Evolutionary conservation across 148 eudicot species (phyloP).

Genomic region (Heliamphora exappendiculata): DNA sequence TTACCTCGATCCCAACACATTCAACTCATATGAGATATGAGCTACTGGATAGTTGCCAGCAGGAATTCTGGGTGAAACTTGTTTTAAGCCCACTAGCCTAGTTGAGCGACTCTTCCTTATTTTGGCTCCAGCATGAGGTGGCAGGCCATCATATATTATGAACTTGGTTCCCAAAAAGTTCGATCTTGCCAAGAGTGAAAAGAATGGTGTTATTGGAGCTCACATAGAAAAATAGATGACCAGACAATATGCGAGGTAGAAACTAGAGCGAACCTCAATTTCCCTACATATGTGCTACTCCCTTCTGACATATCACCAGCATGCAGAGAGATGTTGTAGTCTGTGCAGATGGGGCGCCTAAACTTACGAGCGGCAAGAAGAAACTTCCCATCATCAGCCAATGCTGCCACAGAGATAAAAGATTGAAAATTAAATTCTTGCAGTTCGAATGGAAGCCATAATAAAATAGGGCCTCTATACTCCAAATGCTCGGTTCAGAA

Average conservation of each 20-base stretch:
- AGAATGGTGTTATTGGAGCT: neutral
- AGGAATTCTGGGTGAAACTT: slow-evolving; percentile 14
- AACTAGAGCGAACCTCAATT: slow-evolving; percentile 46
- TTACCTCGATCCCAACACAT: slow-evolving; percentile 20
- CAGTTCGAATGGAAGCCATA: neutral
- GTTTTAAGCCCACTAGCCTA: slow-evolving; percentile 14
- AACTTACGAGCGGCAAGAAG: slow-evolving; percentile 69
- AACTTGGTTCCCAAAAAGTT: slow-evolving; percentile 75
- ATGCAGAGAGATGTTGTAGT: slow-evolving; percentile 58
- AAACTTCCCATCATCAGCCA: slow-evolving; percentile 79
- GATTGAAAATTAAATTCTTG: neutral
- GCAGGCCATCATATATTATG: slow-evolving; percentile 47
- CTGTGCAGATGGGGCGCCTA: slow-evolving; percentile 69
- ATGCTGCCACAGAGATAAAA: slow-evolving; percentile 34
- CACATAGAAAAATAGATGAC: slow-evolving; percentile 5
- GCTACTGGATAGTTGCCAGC: slow-evolving; percentile 16
- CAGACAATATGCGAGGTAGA: neutral
- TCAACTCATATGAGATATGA: slow-evolving; percentile 19
- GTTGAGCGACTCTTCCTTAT: slow-evolving; percentile 31
- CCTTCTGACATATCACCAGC: slow-evolving; percentile 60
- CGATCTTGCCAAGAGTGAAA: slow-evolving; percentile 36
- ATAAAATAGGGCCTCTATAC: neutral
- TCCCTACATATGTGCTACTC: slow-evolving; percentile 53
- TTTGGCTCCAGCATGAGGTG: slow-evolving; percentile 48
- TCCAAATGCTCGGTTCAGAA: neutral